Conservation (phyloP, 352 stramenopile genomes). For the Thalassiosira livingstoniorum region DNA sequence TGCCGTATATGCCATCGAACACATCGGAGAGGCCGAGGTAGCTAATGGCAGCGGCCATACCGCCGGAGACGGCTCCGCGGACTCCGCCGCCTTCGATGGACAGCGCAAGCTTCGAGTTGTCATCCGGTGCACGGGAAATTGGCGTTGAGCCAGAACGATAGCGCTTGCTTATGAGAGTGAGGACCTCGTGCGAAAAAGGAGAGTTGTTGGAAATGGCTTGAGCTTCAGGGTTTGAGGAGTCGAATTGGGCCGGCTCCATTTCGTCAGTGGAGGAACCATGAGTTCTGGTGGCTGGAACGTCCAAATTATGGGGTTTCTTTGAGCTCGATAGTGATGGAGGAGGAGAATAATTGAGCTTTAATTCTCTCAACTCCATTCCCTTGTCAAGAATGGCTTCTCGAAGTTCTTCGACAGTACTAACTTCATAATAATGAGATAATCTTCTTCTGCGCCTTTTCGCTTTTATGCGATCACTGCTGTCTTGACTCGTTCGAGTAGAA, state of each 20-base stretch:
- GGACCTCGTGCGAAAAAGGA: slow-evolving; percentile 69
- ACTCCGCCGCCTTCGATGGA: slow-evolving; percentile 83
- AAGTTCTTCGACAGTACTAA: slow-evolving; percentile 57
- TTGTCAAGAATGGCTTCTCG: slow-evolving; percentile 51
- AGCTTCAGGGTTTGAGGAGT: no score
- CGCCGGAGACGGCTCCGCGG: slow-evolving; percentile 72
- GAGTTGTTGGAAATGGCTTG: no score
- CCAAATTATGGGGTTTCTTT: background rate
- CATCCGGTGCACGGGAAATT: slow-evolving; percentile 55
- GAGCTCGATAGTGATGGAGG: no score
- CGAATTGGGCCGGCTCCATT: no score
- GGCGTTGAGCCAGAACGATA: slow-evolving; percentile 65
- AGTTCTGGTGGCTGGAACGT: background rate
- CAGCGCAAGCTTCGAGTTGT: slow-evolving; percentile 67
- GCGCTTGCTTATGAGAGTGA: slow-evolving; percentile 70
- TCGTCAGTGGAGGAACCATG: no score
- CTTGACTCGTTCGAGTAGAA: no score
- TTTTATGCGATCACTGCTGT: no score
- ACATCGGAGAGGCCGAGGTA: slow-evolving; percentile 74
- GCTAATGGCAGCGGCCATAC: slow-evolving; percentile 80
- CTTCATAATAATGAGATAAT: no score
- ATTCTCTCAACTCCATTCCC: slow-evolving; percentile 49
- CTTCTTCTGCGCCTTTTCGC: no score
- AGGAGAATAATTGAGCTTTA: slow-evolving; percentile 55
- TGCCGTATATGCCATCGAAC: slow-evolving; percentile 82